Evolutionary conservation across 805 yeast genomes (phyloP).

Genomic region (Blastobotrys robertii): DNA sequence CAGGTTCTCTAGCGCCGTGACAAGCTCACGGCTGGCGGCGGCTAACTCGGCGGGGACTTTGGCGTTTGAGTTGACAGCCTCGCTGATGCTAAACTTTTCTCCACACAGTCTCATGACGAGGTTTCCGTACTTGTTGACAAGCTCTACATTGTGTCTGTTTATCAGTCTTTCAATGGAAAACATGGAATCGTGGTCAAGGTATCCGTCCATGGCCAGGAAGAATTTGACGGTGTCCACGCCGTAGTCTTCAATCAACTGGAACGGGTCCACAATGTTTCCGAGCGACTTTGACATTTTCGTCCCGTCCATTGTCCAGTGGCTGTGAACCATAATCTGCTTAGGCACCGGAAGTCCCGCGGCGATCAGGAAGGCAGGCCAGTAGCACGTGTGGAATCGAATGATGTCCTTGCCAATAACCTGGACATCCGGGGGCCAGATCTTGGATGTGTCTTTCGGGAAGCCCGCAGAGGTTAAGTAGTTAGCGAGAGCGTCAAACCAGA

Average conservation of each 20-base stretch:
- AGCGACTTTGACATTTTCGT: conserved; percentile 86
- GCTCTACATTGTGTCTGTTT: conserved; percentile 33
- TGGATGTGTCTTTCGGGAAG: conserved; percentile 32
- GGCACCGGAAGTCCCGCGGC: conserved; percentile 74
- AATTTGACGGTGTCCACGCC: conserved; percentile 58
- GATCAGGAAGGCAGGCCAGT: conserved; percentile 88
- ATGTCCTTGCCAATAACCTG: conserved; percentile 93
- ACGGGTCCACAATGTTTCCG: conserved; percentile 92
- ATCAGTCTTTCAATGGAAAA: conserved; percentile 55
- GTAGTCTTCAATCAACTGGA: conserved; percentile 48
- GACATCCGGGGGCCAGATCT: conserved; percentile 51
- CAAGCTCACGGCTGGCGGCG: conserved; percentile 20
- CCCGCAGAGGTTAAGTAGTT: conserved; percentile 74
- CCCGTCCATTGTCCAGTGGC: conserved; percentile 90
- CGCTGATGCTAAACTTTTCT: conserved; percentile 46
- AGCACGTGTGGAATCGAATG: conserved; percentile 74
- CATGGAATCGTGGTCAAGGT: conserved; percentile 68
- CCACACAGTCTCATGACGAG: conserved; percentile 67
- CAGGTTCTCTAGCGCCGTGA: conserved; percentile 28
- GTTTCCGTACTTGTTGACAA: conserved; percentile 79
- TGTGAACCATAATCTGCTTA: conserved; percentile 69
- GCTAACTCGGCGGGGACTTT: neutral
- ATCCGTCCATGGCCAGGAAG: conserved; percentile 66
- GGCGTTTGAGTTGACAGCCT: conserved; percentile 27
- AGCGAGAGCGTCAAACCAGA: conserved; percentile 92